Percentiles rank a stretch among this genome's conserved stretches.
phyloP scores from a whole-genome alignment of 768 basidiomycete genomes.

The Peribolospora baueri region DNA sequence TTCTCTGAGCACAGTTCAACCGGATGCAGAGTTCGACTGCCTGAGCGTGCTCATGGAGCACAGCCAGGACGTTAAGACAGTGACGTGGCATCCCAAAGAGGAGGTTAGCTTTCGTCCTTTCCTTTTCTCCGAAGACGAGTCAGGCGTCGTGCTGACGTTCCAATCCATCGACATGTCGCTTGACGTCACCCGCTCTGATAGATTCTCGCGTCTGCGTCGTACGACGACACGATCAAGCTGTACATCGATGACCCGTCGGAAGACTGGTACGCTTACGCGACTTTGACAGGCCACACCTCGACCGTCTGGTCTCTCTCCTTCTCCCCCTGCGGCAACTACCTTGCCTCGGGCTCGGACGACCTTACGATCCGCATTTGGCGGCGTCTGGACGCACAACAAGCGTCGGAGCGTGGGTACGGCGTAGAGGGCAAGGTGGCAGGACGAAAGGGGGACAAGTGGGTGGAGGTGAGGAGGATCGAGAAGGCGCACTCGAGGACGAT shows the following conservation, averaged over 20 bases:
- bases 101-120: constrained; percentile 34
- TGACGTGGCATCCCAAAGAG: constrained; percentile 85
- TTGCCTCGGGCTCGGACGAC: constrained; percentile 73
- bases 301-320: constrained; percentile 83
- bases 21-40: constrained; percentile 83
- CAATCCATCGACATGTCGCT: no score
- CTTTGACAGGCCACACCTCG: constrained; percentile 51
- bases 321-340: constrained; percentile 48
- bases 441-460: constrained; percentile 18
- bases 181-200: constrained; percentile 18
- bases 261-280: constrained; percentile 53
- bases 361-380: constrained; percentile 66
- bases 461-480: constrained; percentile 28
- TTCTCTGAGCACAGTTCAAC: constrained; percentile 14
- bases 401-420: constrained; percentile 6
- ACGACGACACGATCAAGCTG: constrained; percentile 86
- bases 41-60: constrained; percentile 92
- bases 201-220: constrained; percentile 89
- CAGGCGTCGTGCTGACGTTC: no score
- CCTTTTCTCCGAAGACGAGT: neutral
- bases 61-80: constrained; percentile 78
- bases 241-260: constrained; percentile 80
- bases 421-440: constrained; percentile 15
- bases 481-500: constrained; percentile 44
- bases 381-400: constrained; percentile 19